Evolutionary conservation across 2,329 filamentous ascomycete species (phyloP), one percentile per base, ranked within the genome.

Genomic region (Penicillium sp.): DNA sequence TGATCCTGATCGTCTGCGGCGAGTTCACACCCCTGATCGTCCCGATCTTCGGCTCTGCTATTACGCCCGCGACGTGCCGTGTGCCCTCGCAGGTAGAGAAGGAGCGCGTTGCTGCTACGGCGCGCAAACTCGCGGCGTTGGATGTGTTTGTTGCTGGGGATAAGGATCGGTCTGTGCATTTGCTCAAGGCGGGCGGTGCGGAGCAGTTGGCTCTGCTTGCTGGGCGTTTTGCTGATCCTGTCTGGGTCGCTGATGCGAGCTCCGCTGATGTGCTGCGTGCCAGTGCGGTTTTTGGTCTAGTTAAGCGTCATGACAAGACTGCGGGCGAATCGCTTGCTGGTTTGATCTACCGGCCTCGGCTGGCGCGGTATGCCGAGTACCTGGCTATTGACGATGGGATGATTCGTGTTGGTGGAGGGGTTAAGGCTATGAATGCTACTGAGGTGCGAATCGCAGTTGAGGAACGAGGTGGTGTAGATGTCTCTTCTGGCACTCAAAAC

Each of bases 21-120:
- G 93, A 97, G 75, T 88, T 96, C 76, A 90, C 93, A 1, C 91
- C 93, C 0, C 70, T 97, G 6, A 76, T 95, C 6, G 88, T 96
- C 1, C 78, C 92, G 7, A 83, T 86, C 33, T 78, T 96, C 27
- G 83, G 83, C 0, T 86, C 87, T 21, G 78, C 78, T 38, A 79
- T 91, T 23, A 89, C 96, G 27, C 93, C 93, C 0, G 85, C 86
- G 66, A 89, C 91, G 0, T 97, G 93, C 73, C 85, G 91, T 12
- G 89, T 97, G 58, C 93, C 93, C 0, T 79, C 78, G 40, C 93
- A 97, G 77, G 78, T 90, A 7, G 77, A 81, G n/a, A 73, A 75
- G 37, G 82, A 86, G 40, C 76, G 84, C 51, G 69, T 69, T 17
- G 80, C 82, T 62, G 75, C 80, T 1, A 84, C 90, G 69, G 73